These are phyloP conservation scores for Fusarium temperatum DNA, from an alignment of 2,329 filamentous ascomycete genomes.

Conservation along the genomic window DNA sequence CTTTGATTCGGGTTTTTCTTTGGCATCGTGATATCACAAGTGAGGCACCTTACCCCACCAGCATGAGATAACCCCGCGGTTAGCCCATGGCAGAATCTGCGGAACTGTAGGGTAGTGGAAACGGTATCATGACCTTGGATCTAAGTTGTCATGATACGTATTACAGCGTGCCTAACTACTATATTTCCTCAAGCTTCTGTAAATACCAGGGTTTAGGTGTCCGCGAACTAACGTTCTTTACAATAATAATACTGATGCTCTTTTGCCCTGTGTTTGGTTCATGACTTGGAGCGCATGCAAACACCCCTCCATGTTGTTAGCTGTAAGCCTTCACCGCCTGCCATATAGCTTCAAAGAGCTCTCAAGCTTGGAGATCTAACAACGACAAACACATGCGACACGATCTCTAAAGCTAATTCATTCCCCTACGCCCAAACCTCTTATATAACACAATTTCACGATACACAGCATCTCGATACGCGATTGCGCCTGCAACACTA, in stretches of 20 bases:
- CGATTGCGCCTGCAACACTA: neutral
- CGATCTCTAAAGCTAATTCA: neutral
- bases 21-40: neutral
- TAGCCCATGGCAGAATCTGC: conserved; percentile 40
- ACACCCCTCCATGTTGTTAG: neutral
- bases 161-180: neutral
- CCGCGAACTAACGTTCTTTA: neutral
- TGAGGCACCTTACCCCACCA: conserved; percentile 31
- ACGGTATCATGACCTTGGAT: conserved; percentile 6
- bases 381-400: neutral
- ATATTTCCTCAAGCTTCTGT: too few species aligned
- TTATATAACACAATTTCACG: neutral
- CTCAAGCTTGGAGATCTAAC: neutral
- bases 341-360: neutral
- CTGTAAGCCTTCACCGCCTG: conserved; percentile 15
- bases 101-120: conserved; percentile 7
- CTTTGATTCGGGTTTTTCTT: neutral
- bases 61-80: conserved; percentile 39
- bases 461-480: neutral
- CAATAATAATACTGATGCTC: too few species aligned
- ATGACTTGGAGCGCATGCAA: neutral
- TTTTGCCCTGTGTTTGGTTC: neutral
- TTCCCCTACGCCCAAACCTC: neutral
- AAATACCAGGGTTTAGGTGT: neutral
- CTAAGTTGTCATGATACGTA: conserved; percentile 5